Percentiles rank a stretch among this genome's conserved stretches.
Evolutionary conservation across 2,329 filamentous ascomycete species (phyloP).

Genomic region (Talaromyces sp.): DNA sequence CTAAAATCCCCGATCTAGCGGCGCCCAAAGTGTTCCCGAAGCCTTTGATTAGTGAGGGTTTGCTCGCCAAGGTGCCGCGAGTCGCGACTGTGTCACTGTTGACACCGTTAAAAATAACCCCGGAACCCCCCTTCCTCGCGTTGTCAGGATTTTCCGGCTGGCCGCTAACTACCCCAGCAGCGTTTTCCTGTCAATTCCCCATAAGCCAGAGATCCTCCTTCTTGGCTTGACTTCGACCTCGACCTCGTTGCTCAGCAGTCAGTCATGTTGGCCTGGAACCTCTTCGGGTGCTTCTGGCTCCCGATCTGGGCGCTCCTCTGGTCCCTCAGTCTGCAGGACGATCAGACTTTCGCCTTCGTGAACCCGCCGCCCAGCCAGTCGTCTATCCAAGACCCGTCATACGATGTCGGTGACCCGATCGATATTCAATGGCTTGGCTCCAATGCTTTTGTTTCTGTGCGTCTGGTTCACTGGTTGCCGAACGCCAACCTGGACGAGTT

Average conservation of each 20-base stretch:
- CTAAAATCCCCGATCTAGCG: not conserved
- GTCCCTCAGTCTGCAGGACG: constrained; percentile 1
- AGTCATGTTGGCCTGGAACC: not conserved
- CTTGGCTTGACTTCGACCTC: not conserved
- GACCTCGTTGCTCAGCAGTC: not conserved
- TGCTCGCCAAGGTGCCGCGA: not conserved
- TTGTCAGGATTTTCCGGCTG: not conserved
- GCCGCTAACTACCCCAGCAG: not conserved
- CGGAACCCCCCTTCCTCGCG: not conserved
- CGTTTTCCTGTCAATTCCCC: not conserved
- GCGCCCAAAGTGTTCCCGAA: too few relatives aligned
- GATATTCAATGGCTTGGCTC: constrained; percentile 8
- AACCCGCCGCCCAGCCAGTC: constrained; percentile 5
- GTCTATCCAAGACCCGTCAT: constrained; percentile 1
- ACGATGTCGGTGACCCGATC: constrained; percentile 3
- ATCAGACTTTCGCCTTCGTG: not conserved
- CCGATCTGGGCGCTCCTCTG: constrained; percentile 9
- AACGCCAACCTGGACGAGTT: not conserved
- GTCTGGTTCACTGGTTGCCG: constrained; percentile 4
- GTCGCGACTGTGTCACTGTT: too few relatives aligned
- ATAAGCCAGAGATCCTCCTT: not conserved
- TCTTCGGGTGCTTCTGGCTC: constrained; percentile 1
- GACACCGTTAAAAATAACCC: not conserved
- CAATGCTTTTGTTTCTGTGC: constrained; percentile 3
- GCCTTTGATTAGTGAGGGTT: too few relatives aligned